A percentile compares a stretch with the other conserved stretches of the same genome.
These are phyloP conservation scores for Thraustochytrium sp. DNA, from an alignment of 352 stramenopile genomes.

Conservation along the genomic window DNA sequence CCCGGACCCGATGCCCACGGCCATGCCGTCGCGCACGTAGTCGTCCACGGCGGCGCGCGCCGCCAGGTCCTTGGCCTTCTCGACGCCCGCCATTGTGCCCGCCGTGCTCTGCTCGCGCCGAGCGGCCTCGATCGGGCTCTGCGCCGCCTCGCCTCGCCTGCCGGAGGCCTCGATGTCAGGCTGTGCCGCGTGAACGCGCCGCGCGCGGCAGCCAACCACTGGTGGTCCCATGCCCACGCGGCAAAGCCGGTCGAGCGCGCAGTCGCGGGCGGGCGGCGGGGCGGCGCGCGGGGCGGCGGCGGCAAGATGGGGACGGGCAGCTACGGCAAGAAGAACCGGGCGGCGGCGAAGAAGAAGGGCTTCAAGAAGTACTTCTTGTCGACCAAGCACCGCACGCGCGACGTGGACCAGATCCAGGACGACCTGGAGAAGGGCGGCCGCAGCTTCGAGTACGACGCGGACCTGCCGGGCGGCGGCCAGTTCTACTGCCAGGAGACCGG, in stretches of 20 bases:
- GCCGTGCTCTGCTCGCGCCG: too few relatives aligned
- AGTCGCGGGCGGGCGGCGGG: too few relatives aligned
- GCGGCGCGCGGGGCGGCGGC: too few relatives aligned
- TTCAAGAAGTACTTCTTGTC: constrained; percentile 44
- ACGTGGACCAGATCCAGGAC: constrained; percentile 71
- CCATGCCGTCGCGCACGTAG: constrained; percentile 84
- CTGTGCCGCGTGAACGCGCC: too few relatives aligned
- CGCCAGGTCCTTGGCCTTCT: constrained; percentile 51
- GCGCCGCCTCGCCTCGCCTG: neutral
- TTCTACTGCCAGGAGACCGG: constrained; percentile 70
- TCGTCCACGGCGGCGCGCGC: constrained; percentile 79
- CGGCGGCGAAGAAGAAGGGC: constrained; percentile 41
- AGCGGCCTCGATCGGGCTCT: too few relatives aligned
- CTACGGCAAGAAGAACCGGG: constrained; percentile 16
- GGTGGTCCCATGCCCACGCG: too few relatives aligned
- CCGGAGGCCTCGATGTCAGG: too few relatives aligned
- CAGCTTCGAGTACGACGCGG: constrained; percentile 65
- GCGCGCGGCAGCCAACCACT: too few relatives aligned
- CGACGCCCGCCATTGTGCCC: constrained; percentile 11
- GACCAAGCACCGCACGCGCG: constrained; percentile 56
- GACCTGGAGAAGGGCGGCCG: constrained; percentile 59
- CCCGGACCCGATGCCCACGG: constrained; percentile 94
- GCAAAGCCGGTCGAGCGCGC: too few relatives aligned
- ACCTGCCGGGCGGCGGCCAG: constrained; percentile 67
- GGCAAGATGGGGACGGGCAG: neutral